Base-by-base conservation (phyloP, 2,329 filamentous ascomycete genomes). In the Neonectria punicea region DNA sequence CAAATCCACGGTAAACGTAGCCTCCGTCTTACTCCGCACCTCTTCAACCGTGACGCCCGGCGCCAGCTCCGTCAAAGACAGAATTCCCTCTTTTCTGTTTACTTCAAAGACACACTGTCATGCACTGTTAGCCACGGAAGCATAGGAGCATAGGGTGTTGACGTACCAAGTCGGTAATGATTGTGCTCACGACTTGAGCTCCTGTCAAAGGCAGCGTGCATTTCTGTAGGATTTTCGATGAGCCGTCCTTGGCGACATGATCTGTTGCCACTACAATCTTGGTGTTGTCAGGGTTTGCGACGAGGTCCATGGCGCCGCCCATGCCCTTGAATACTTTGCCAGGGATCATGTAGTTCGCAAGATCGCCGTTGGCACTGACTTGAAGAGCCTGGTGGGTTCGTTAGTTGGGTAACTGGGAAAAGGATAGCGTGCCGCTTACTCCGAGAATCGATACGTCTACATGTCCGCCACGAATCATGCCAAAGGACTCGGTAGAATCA, bases 331-430 rank as follows among this genome's bases (percentile, higher is more conserved):
- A 89, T 11, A 93, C 88, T 80, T 95, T 96, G 25, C 93, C 93
- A 0, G 93, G 93, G 67, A 97, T 92, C 91, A 96, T 96, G 84
- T 93, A 97, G 80, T 96, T 96, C 50, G 93, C 93, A 58, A 97
- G 80, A 76, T 97, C 93, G 28, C 93, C 93, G 2, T 87, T 84
- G 0, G 92, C 92, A 69, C 89, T 91, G 22, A 96, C 93, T 81
- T 97, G 92, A 70, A 95, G 88, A 2, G 93, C 91, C 77, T 73
- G 49, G 58, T 34, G n/a, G 51, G 41, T 4, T 5, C 10, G 46
- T 65, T 43, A 56, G 14, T 6, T 9, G 22, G 6, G 18, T 18
- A 20, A 4, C 11, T 1, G 28, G 14, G 11, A 3, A 4, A 5
- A 39, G 46, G 3, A 7, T 16, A 10, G 2, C 22, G 28, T 3